Evolutionary conservation across 371 early-diverging fungal genomes (phyloP), one percentile per base, ranked within the genome.

Genomic region (Thermomucor indicae-seudaticae): DNA sequence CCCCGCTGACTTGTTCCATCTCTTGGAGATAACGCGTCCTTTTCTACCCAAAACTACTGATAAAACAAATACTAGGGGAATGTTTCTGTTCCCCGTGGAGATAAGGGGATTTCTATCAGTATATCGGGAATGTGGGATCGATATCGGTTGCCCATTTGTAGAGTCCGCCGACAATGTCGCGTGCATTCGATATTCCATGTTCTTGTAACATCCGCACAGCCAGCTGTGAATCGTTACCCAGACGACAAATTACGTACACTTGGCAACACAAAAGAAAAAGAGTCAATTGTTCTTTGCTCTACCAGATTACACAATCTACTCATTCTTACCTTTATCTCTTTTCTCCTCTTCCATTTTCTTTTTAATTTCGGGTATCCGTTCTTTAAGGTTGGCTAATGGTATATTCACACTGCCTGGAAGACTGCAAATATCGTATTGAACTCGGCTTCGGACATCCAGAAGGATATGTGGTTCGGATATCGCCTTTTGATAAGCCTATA

Each of bases 191-290:
- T 19, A 83, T 65, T 3, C 83, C 83, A 51, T 64, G 56, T 31
- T 81, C 63, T 53, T 79, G 68, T 43, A 91, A 64, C 44, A 79
- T 68, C 50, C 71, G 71, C 16, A 86, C 92, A 1, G 96, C 96
- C 28, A 85, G 66, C 62, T 96, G 94, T 7, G 92, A 91, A 59
- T 92, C 86, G 60, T 95, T 95, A 7, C 98, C 96, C 25, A 86
- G 68, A 32, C 96, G 85, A 60, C 98, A 97, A n/a, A 97, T 60
- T 0, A 90, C 80, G 59, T 83, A 92, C 12, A 97, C 89, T 73
- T 75, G 55, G 49, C 29, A 24, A 17, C 31, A 40, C 23, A n/a
- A 39, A 47, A 23, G 55, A 25, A 48, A 56, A 19, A 29, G 16
- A 8, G 16, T 57, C 34, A 25, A 20, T 19, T 31, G 11, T n/a